Base-by-base conservation (phyloP, 495 filamentous ascomycete species). In the Daldinia vernicosa region DNA sequence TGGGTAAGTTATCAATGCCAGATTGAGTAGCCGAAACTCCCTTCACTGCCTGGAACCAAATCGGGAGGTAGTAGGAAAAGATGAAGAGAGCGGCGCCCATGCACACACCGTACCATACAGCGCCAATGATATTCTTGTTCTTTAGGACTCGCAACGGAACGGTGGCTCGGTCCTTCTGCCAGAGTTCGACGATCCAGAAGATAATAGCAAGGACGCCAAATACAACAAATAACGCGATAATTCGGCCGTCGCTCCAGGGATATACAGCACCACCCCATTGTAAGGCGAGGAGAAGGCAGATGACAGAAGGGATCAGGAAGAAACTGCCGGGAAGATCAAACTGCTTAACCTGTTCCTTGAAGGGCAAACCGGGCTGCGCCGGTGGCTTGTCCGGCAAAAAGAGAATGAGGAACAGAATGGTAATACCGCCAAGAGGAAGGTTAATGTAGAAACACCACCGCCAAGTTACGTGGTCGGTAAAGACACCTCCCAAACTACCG, bases 31-130 rank as follows among this genome's bases (percentile, higher is more conserved):
- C 91, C 0, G 83, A 82, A 0, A 86, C 87, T 50, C 85, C 87
- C 74, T 94, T 90, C 75, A 97, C 88, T 5, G 92, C 90, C 74
- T 97, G 94, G 83, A 97, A 96, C 90, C 91, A 97, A 67, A 95
- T 90, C 0, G 94, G 93, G 9, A 97, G 79, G 81, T 91, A 90
- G 75, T 85, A 86, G 3, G 95, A 74, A 75, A 97, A 97, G 30
- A 74, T 63, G 59, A 84, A 63, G 39, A 88, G 80, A 28, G 76
- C 74, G 11, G 75, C 76, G 0, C 64, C 56, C 56, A 67, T 60
- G 33, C 64, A 67, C 33, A 67, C 64, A 9, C 64, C 64, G 15
- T 67, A 67, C 64, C 64, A 67, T 1, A 67, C 47, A 9, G 45
- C 64, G n/a, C 64, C 64, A 17, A 67, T 1, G 26, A 67, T 67